These are phyloP conservation scores for Rosa multiflora DNA, from an alignment of 306 rosid species.

Conservation along the genomic window DNA sequence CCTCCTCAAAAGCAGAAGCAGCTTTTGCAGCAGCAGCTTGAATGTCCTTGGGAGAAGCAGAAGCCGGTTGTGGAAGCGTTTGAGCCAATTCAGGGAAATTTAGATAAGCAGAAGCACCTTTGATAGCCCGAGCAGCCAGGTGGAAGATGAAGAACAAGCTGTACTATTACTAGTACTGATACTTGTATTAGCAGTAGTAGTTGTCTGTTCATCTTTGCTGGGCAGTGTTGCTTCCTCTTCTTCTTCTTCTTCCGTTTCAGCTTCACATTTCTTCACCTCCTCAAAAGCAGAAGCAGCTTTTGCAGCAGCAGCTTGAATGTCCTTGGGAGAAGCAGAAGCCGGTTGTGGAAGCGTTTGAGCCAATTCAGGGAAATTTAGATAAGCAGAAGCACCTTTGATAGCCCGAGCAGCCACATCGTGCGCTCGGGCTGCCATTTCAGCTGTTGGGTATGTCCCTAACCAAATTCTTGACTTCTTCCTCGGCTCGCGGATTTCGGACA, in stretches of 20 bases:
- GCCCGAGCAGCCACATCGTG: slow-evolving; percentile 92
- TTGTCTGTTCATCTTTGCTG: slow-evolving; percentile 5
- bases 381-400: slow-evolving; percentile 74
- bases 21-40: slow-evolving; percentile 86
- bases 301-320: slow-evolving; percentile 85
- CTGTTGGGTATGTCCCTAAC: slow-evolving; percentile 82
- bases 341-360: slow-evolving; percentile 63
- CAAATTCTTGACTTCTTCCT: slow-evolving; percentile 88
- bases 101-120: slow-evolving; percentile 72
- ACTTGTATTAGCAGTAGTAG: not conserved
- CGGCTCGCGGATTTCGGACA: slow-evolving; percentile 88
- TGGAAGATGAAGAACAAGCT: slow-evolving; percentile 26
- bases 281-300: slow-evolving; percentile 54
- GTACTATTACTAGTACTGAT: too few species aligned
- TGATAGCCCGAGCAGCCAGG: slow-evolving; percentile 78
- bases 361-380: slow-evolving; percentile 77
- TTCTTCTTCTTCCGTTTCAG: slow-evolving; percentile 34
- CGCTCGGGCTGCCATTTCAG: slow-evolving; percentile 96
- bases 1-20: slow-evolving; percentile 36
- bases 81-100: slow-evolving; percentile 71
- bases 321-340: slow-evolving; percentile 60
- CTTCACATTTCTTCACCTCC: slow-evolving; percentile 12
- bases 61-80: slow-evolving; percentile 63
- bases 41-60: slow-evolving; percentile 71
- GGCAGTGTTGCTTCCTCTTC: slow-evolving; percentile 26